These are phyloP conservation scores for Ceratocystis huliohia DNA, from an alignment of 2,329 filamentous ascomycete genomes.

Conservation along the genomic window DNA sequence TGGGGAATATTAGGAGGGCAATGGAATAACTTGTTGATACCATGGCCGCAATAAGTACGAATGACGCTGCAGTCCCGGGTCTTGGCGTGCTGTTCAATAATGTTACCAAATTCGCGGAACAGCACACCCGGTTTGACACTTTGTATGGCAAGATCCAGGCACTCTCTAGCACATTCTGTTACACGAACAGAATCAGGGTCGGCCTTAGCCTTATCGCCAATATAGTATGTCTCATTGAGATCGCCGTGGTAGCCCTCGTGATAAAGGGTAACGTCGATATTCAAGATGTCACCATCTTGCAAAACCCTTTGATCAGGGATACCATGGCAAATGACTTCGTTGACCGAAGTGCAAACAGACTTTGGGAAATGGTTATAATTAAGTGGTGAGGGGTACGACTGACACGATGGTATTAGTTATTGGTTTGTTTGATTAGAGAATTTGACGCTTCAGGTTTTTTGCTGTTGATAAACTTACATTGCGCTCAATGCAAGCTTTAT, in stretches of 20 bases:
- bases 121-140: constrained; percentile 85
- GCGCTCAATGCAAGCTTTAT: constrained; percentile 87
- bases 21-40: constrained; percentile 89
- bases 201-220: constrained; percentile 73
- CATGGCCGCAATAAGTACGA: constrained; percentile 91
- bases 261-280: constrained; percentile 91
- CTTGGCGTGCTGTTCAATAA: constrained; percentile 93
- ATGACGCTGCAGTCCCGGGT: constrained; percentile 75
- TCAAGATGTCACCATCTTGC: constrained; percentile 87
- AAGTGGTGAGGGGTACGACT: constrained; percentile 89
- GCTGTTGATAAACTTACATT: constrained; percentile 49
- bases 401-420: constrained; percentile 15
- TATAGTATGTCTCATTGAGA: constrained; percentile 97
- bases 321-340: constrained; percentile 97
- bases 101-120: constrained; percentile 84
- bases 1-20: constrained; percentile 88
- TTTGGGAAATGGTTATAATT: constrained; percentile 97
- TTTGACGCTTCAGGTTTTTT: background rate
- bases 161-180: constrained; percentile 80
- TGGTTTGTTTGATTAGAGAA: background rate
- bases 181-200: constrained; percentile 81
- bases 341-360: constrained; percentile 89
- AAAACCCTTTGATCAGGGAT: constrained; percentile 85
- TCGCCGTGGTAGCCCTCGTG: constrained; percentile 93
- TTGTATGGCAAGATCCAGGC: constrained; percentile 79